A percentile compares a stretch with the other conserved stretches of the same genome.
Conservation (phyloP, 73 alveolate species). For the Paramecium sexaurelia region DNA sequence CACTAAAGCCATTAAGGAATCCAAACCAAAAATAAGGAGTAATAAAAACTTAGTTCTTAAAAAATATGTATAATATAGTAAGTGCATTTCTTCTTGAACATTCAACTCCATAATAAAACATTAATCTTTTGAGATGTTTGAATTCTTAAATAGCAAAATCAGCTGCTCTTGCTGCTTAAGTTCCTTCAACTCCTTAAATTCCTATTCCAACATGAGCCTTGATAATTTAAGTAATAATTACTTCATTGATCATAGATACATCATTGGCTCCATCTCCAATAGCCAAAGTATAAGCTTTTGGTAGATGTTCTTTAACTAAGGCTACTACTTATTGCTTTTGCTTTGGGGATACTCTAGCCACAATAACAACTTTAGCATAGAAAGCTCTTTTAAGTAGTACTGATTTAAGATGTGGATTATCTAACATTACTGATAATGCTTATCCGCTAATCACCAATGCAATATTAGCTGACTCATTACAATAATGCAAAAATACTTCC, state of each 20-base stretch:
- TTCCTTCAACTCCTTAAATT: conserved; percentile 72
- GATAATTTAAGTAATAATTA: background rate
- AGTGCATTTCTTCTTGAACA: conserved; percentile 77
- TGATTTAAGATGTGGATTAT: conserved; percentile 60
- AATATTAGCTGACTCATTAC: conserved; percentile 54
- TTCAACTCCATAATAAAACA: conserved; percentile 79
- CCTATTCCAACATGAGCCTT: conserved; percentile 67
- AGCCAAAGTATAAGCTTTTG: conserved; percentile 74
- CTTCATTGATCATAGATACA: conserved; percentile 89
- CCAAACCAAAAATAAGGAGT: conserved; percentile 72
- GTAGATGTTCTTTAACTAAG: conserved; percentile 61
- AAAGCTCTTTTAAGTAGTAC: conserved; percentile 29
- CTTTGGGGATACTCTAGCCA: conserved; percentile 71
- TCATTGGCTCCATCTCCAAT: conserved; percentile 99
- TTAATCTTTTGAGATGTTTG: conserved; percentile 69
- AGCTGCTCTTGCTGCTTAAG: conserved; percentile 76
- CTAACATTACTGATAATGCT: conserved; percentile 71
- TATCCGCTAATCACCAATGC: conserved; percentile 46
- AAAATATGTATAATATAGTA: conserved; percentile 72
- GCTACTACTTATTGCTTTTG: conserved; percentile 71
- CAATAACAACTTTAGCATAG: conserved; percentile 61
- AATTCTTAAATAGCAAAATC: conserved; percentile 74
- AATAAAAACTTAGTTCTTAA: conserved; percentile 74
- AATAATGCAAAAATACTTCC: conserved; percentile 20
- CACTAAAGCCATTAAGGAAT: conserved; percentile 79